Evolutionary conservation across 2,329 filamentous ascomycete species (phyloP).

Genomic region (Talaromyces sp.): DNA sequence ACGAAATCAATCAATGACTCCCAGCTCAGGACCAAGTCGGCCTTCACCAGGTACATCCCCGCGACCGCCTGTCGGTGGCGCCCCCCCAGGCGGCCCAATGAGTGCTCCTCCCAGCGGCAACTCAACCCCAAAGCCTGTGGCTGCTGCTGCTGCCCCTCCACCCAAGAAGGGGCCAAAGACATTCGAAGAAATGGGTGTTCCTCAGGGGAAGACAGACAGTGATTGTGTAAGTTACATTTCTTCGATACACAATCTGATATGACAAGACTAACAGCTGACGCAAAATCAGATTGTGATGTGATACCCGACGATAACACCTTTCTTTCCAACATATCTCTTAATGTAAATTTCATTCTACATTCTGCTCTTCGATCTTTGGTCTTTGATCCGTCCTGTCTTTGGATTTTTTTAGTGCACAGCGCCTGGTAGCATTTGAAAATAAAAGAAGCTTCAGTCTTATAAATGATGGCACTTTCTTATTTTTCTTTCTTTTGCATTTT

Average conservation of each 20-base stretch:
- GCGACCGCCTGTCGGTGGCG: constrained; percentile 13
- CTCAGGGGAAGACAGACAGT: constrained; percentile 73
- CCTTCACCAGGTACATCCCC: constrained; percentile 43
- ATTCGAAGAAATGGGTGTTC: constrained; percentile 98
- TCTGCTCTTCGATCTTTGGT: constrained; percentile 11
- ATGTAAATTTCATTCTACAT: constrained; percentile 3
- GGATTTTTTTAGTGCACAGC: constrained; percentile 21
- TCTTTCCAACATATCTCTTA: constrained; percentile 14
- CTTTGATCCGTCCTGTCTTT: constrained; percentile 20
- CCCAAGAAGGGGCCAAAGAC: constrained; percentile 81
- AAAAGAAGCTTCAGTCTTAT: constrained; percentile 3
- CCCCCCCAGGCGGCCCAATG: constrained; percentile 17
- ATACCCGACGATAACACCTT: constrained; percentile 29
- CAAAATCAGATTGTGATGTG: constrained; percentile 39
- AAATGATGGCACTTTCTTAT: neutral
- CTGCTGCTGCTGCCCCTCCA: constrained; percentile 24
- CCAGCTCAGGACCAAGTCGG: constrained; percentile 23
- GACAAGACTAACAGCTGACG: neutral
- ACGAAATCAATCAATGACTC: constrained; percentile 31
- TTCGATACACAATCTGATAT: neutral
- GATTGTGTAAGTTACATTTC: constrained; percentile 75
- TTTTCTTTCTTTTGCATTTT: neutral
- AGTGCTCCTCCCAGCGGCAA: constrained; percentile 7
- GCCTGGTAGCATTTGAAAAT: constrained; percentile 16
- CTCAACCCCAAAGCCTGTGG: constrained; percentile 27